These are phyloP conservation scores for Pholiota microspora DNA, from an alignment of 768 basidiomycete species.

Conservation along the genomic window DNA sequence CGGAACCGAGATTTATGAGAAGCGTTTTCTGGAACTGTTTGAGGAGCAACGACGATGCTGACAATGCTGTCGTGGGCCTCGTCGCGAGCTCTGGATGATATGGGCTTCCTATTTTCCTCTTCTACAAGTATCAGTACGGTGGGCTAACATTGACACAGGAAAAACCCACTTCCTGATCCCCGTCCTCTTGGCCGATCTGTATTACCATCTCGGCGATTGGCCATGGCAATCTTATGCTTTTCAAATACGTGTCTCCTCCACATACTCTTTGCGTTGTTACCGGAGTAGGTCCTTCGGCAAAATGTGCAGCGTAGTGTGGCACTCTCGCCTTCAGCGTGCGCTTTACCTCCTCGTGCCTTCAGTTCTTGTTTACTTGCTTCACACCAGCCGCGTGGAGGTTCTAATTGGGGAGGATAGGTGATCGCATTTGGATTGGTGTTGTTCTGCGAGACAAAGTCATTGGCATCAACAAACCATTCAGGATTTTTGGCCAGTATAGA, in stretches of 20 bases:
- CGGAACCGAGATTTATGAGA: constrained; percentile 47
- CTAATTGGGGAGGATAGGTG: constrained; percentile 71
- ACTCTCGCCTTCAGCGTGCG: constrained; percentile 81
- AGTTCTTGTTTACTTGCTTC: constrained; percentile 81
- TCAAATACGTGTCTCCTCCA: constrained; percentile 88
- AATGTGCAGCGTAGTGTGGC: constrained; percentile 82
- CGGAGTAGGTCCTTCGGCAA: constrained; percentile 79
- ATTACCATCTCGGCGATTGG: constrained; percentile 72
- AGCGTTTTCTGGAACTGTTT: constrained; percentile 29
- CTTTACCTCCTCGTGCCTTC: constrained; percentile 64
- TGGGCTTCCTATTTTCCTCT: constrained; percentile 46
- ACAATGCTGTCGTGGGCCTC: constrained; percentile 42
- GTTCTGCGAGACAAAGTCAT: constrained; percentile 55
- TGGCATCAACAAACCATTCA: constrained; percentile 76
- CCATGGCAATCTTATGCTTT: constrained; percentile 89
- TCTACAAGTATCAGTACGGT: too few relatives aligned
- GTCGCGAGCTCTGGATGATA: constrained; percentile 25
- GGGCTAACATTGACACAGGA: too few relatives aligned
- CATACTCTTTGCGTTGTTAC: constrained; percentile 90
- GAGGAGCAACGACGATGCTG: constrained; percentile 39
- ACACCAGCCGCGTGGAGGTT: constrained; percentile 85
- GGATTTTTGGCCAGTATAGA: constrained; percentile 69
- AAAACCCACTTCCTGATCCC: constrained; percentile 60
- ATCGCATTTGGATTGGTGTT: constrained; percentile 52
- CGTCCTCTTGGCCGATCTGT: constrained; percentile 61